Evolutionary conservation across 345 rosid genomes (phyloP), one percentile per base, ranked within the genome.

Genomic region (Eucalyptus marginata): DNA sequence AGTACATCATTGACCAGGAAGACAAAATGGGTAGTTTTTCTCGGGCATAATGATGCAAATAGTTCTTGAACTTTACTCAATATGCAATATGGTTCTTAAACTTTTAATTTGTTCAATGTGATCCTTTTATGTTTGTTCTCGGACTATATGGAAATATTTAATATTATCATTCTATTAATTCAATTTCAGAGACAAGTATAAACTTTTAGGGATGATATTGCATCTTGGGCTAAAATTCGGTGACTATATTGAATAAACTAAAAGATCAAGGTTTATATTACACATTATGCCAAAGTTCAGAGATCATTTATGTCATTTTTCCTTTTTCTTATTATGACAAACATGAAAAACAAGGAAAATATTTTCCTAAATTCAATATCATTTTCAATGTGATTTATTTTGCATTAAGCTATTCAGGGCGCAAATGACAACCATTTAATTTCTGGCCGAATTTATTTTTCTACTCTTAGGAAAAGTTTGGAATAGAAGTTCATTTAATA

Each of bases 391-490:
- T 40, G 44, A 17, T 9, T 40, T 76, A 47, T 40, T 40, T 76
- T 40, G 47, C 9, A 76, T 13, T 10, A 9, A 40, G 84, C 29
- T 3, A 36, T 71, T 36, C 17, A 18, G 18, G 80, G 20, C 2
- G 0, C 56, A 7, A 17, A 51, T 51, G 0, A 51, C 17, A 51
- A 51, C 2, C 9, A 51, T 51, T 51, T 51, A 17, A 51, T 7
- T 51, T 51, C 0, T 17, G 2, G 22, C 0, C 1, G 17, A 0
- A 51, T 51, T 52, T 52, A 52, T 52, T 52, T 52, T 52, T 3
- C 0, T 7, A 24, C 18, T 52, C 10, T 52, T 0, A 52, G 0
- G 4, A 20, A 8, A 7, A 1, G 0, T 52, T 52, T 52, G 5
- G 10, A 52, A 3, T 20, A 20, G 1, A 20, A 52, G 8, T 3